Conservation (phyloP, 2,329 filamentous ascomycete genomes). For the Fusarium sp. region DNA sequence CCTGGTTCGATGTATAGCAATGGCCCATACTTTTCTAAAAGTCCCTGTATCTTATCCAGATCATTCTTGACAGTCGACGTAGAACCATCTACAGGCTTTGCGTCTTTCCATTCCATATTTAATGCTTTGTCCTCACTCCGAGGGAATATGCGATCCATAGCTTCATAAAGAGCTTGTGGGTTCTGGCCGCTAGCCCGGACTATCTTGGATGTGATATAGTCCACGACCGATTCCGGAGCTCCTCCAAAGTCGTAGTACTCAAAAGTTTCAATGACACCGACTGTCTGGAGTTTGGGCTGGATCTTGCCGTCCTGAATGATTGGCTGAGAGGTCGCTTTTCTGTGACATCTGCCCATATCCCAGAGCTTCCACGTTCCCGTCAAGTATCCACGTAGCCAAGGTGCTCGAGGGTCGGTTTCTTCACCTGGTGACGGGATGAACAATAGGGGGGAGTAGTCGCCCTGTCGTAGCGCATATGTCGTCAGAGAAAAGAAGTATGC, state of each 20-base stretch:
- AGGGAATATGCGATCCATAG: neutral
- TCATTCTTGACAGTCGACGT: fast-evolving
- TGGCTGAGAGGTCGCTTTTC: neutral
- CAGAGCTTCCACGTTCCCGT: neutral
- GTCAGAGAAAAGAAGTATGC: neutral
- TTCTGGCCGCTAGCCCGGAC: neutral
- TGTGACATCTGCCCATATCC: neutral
- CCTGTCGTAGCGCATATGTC: neutral
- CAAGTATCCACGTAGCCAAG: neutral
- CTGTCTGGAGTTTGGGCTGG: neutral
- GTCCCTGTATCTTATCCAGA: neutral
- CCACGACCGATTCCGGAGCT: neutral
- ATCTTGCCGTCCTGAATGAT: neutral
- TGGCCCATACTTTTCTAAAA: neutral
- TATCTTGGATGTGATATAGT: neutral
- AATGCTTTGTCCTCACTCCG: neutral
- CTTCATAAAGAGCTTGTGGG: neutral
- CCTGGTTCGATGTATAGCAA: neutral
- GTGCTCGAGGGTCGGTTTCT: neutral
- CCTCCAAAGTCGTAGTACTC: neutral
- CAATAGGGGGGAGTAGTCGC: neutral
- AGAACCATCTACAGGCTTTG: fast-evolving
- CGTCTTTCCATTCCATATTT: neutral
- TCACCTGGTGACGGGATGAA: neutral
- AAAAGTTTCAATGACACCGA: neutral